phyloP scores from a whole-genome alignment of 1,284 basidiomycete genomes.

The Ceratobasidium sp. region DNA sequence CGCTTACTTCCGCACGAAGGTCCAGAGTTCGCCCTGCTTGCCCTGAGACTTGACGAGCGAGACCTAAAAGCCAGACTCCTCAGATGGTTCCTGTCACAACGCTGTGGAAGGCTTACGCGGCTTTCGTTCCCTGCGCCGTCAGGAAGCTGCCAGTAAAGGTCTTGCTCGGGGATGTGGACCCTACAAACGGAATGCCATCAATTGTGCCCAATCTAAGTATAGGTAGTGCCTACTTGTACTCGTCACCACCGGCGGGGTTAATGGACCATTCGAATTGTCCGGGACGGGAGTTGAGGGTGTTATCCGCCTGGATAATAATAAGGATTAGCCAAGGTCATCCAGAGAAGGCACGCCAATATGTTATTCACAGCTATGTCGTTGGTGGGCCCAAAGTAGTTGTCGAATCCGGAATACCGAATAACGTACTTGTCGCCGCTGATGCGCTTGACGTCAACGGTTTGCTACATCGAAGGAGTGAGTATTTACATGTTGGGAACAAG shows the following conservation, averaged over 20 bases:
- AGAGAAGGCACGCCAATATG: background rate
- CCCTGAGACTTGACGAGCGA: background rate
- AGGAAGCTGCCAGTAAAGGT: conserved; percentile 8
- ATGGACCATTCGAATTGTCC: conserved; percentile 12
- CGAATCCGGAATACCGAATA: background rate
- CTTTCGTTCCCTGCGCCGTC: conserved; percentile 10
- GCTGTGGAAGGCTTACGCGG: background rate
- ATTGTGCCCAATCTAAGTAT: too few relatives aligned
- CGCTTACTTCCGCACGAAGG: background rate
- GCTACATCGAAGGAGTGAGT: background rate
- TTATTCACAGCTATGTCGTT: conserved; percentile 7
- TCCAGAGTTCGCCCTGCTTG: background rate
- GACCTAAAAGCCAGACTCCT: background rate
- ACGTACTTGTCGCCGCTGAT: background rate
- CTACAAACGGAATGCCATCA: too few relatives aligned
- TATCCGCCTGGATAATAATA: background rate
- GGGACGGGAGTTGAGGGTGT: background rate
- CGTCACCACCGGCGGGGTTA: background rate
- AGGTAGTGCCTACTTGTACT: conserved; percentile 3
- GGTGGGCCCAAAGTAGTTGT: background rate
- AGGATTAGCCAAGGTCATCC: background rate
- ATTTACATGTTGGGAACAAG: background rate
- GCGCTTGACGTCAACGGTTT: background rate
- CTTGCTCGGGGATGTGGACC: conserved; percentile 3
- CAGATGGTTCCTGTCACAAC: background rate